Evolutionary conservation across 495 filamentous ascomycete species (phyloP), one percentile per base, ranked within the genome.

Genomic region (Hyaloscypha finlandica): DNA sequence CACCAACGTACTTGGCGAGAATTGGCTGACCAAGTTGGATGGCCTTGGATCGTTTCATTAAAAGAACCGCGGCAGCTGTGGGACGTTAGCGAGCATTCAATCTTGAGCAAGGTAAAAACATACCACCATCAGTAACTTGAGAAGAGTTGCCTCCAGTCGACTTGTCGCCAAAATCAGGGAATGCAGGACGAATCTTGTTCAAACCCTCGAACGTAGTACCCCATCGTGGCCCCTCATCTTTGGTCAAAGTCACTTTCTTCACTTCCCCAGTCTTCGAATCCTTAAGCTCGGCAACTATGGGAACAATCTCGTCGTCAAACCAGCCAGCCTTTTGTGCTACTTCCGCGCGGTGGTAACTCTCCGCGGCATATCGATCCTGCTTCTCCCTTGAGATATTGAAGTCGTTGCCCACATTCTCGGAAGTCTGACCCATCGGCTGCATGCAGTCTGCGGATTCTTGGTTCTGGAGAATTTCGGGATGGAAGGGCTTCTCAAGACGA

Each of bases 381-480:
- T 75, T 74, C 74, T 94, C 88, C 54, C 95, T 86, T 2, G 87
- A 78, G 73, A 99, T 88, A 66, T 89, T 84, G 75, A 99, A 99
- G 80, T 97, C 94, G 60, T 85, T 87, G 56, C 87, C 92, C n/a
- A 99, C 92, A 71, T 99, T 97, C 82, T 99, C 95, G 12, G 89
- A 92, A 0, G 95, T 99, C 87, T 97, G 95, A 0, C 95, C 95
- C 95, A 99, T 99, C 33, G 93, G 88, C 84, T 94, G 88, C 86
- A 92, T 85, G 83, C 93, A 96, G 78, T 99, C 95, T 39, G 76
- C 73, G 0, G 92, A 86, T 74, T 97, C 93, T 74, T 91, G 91
- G 66, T 84, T 86, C 45, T 62, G 81, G 31, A 92, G 77, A 32
- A 99, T 86, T 61, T 89, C 87, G 55, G 89, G 88, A 75, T 92